Evolutionary conservation across 2,329 filamentous ascomycete species (phyloP).

Genomic region (Aspergillus pseudotamarii): DNA sequence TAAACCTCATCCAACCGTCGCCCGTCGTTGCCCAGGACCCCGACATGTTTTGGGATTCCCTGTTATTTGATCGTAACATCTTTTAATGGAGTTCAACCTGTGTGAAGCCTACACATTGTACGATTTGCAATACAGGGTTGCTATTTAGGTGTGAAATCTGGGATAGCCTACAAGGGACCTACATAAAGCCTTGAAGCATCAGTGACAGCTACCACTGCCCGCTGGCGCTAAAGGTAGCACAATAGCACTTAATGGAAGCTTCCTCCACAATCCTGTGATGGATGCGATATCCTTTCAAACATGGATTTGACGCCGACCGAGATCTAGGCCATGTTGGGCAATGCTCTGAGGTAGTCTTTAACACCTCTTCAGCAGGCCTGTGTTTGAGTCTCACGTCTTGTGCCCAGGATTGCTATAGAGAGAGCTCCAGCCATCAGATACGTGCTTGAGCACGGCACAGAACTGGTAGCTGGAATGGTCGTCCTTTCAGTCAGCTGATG

Average conservation of each 20-base stretch:
- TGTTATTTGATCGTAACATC: not conserved
- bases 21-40: not conserved
- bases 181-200: not conserved
- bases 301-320: no score
- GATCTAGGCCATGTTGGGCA: no score
- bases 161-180: not conserved
- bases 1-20: not conserved
- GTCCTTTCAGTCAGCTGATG: no score
- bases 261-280: not conserved
- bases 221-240: not conserved
- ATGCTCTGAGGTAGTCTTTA: no score
- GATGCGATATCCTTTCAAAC: no score
- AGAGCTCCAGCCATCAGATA: no score
- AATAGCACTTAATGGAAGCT: not conserved
- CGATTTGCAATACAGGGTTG: not conserved
- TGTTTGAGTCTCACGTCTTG: no score
- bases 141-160: not conserved
- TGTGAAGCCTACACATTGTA: not conserved
- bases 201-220: not conserved
- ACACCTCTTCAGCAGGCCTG: no score
- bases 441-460: no score
- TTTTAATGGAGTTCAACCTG: not conserved
- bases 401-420: no score
- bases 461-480: no score
- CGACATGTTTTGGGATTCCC: not conserved